Percentiles rank a stretch among this genome's conserved stretches.
These are phyloP conservation scores for Diplodia sapinea DNA, from an alignment of 2,329 filamentous ascomycete genomes.

Conservation along the genomic window DNA sequence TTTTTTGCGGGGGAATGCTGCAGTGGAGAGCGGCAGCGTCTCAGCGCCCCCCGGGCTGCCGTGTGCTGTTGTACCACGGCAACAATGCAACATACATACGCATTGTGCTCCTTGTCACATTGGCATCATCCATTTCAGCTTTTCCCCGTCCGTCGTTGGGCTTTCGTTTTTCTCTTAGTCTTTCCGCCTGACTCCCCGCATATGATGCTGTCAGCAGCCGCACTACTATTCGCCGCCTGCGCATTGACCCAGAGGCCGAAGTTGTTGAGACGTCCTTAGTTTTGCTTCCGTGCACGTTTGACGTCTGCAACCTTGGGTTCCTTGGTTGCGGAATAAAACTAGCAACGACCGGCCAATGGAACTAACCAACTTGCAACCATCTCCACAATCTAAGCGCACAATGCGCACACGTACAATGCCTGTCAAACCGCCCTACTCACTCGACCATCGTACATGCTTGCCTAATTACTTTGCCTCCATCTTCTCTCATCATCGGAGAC, in stretches of 20 bases:
- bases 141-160: background rate
- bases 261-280: background rate
- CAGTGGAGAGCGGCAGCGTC: background rate
- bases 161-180: background rate
- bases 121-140: background rate
- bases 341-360: background rate
- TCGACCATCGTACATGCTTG: background rate
- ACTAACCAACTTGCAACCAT: background rate
- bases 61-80: background rate
- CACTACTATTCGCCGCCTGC: background rate
- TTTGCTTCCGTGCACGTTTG: background rate
- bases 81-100: background rate
- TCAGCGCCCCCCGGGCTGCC: background rate
- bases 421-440: background rate
- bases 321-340: background rate
- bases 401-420: background rate
- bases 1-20: background rate
- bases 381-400: background rate
- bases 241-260: background rate
- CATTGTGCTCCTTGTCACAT: background rate
- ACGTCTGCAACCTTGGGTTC: background rate
- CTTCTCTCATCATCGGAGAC: background rate
- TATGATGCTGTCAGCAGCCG: background rate
- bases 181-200: background rate
- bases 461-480: background rate